phyloP scores from a whole-genome alignment of 1,139 yeast species.

The Geotrichum klebahnii region DNA sequence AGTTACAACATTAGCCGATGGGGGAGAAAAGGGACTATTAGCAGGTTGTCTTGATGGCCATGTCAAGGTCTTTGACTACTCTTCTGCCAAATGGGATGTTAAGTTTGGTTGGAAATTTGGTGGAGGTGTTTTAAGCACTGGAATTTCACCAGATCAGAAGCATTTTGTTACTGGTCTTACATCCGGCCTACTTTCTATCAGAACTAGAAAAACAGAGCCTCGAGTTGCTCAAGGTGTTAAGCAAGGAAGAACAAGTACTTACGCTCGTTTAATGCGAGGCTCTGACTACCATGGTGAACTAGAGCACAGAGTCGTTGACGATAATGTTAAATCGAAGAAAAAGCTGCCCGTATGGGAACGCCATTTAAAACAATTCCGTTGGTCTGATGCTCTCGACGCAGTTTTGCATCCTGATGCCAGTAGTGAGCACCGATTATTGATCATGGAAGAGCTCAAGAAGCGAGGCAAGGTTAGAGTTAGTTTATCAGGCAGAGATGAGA shows the following conservation, averaged over 20 bases:
- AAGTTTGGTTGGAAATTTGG: conserved; percentile 98
- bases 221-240: conserved; percentile 45
- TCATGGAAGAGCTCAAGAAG: conserved; percentile 75
- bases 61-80: conserved; percentile 85
- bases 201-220: conserved; percentile 77
- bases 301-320: conserved; percentile 67
- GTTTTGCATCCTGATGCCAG: conserved; percentile 77
- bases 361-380: conserved; percentile 78
- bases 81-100: conserved; percentile 73
- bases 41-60: conserved; percentile 97
- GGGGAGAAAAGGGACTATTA: conserved; percentile 59
- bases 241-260: conserved; percentile 46
- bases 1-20: conserved; percentile 73
- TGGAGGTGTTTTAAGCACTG: conserved; percentile 84
- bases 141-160: conserved; percentile 81
- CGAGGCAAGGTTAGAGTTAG: conserved; percentile 84
- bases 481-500: conserved; percentile 77
- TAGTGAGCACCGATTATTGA: conserved; percentile 73
- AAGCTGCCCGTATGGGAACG: conserved; percentile 77
- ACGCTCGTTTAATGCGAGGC: conserved; percentile 82
- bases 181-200: conserved; percentile 79
- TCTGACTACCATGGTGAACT: conserved; percentile 86
- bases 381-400: conserved; percentile 88
- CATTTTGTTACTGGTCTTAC: conserved; percentile 94
- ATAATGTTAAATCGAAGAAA: conserved; percentile 48